Evolutionary conservation across 331 rosid genomes (phyloP).

Genomic region (Saraca asoca): DNA sequence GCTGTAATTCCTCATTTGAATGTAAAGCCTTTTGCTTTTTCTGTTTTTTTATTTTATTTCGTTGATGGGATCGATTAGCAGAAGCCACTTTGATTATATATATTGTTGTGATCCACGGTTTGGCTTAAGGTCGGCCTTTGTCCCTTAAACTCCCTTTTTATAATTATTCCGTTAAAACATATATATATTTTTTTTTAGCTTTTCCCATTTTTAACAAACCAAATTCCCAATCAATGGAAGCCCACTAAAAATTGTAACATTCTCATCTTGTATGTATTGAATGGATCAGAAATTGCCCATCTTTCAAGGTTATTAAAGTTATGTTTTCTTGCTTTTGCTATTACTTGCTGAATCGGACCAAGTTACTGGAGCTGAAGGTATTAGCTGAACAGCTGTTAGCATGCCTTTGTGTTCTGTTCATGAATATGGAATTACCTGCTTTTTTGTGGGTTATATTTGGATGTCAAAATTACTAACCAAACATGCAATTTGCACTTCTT

Average conservation of each 20-base stretch:
- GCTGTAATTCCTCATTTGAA: background rate
- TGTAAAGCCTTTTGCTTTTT: background rate
- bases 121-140: background rate
- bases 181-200: background rate
- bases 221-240: no score
- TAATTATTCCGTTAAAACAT: background rate
- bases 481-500: conserved; percentile 17
- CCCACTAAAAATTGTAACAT: no score
- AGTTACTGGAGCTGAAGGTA: background rate
- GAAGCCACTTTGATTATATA: background rate
- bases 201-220: no score
- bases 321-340: no score
- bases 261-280: no score
- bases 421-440: background rate
- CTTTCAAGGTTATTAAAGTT: no score
- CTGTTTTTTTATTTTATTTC: background rate
- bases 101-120: conserved; percentile 21
- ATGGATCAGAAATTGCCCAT: no score
- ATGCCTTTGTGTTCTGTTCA: background rate
- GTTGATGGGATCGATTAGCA: conserved; percentile 10
- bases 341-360: background rate
- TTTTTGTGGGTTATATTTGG: conserved; percentile 2
- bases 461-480: conserved; percentile 17
- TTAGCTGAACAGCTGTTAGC: conserved; percentile 14
- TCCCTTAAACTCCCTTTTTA: background rate